phyloP scores from a whole-genome alignment of 1,284 basidiomycete genomes.

The Ustilago loliicola region DNA sequence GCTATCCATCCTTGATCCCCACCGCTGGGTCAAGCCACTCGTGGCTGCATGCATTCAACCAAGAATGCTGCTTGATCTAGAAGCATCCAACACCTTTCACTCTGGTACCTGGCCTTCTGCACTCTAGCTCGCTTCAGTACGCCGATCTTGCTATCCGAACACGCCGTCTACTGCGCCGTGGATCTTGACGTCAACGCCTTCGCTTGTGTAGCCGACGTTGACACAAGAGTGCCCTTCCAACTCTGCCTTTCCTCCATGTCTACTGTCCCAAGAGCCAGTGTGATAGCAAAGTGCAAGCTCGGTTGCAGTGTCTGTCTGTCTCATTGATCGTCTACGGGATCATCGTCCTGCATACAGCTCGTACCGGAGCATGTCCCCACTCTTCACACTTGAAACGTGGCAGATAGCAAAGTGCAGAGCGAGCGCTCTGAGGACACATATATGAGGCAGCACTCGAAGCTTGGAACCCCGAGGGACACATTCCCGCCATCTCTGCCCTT shows the following conservation, averaged over 20 bases:
- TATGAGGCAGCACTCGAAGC: neutral
- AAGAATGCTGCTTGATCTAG: slow-evolving; percentile 2
- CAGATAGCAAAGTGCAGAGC: too few species aligned
- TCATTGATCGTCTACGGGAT: neutral
- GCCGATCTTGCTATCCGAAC: slow-evolving; percentile 21
- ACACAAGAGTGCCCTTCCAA: neutral
- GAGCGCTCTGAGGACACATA: neutral
- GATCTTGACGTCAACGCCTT: slow-evolving; percentile 25
- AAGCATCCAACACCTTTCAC: slow-evolving; percentile 6
- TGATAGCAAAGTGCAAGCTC: too few species aligned
- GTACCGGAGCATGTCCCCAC: neutral
- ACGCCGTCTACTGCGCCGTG: slow-evolving; percentile 11
- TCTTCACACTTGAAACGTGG: neutral
- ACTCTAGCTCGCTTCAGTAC: slow-evolving; percentile 24
- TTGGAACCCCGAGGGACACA: too few species aligned
- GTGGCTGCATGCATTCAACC: neutral
- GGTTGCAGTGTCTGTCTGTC: too few species aligned
- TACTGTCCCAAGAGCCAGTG: too few species aligned
- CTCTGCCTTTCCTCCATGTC: neutral
- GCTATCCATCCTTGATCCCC: neutral
- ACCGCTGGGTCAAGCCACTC: neutral
- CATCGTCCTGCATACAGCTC: neutral
- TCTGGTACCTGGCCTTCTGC: neutral
- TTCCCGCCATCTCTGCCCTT: too few species aligned
- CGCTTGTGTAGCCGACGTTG: slow-evolving; percentile 7